phyloP scores from a whole-genome alignment of 2,329 filamentous ascomycete species.

The Arthrobotrys conoides region DNA sequence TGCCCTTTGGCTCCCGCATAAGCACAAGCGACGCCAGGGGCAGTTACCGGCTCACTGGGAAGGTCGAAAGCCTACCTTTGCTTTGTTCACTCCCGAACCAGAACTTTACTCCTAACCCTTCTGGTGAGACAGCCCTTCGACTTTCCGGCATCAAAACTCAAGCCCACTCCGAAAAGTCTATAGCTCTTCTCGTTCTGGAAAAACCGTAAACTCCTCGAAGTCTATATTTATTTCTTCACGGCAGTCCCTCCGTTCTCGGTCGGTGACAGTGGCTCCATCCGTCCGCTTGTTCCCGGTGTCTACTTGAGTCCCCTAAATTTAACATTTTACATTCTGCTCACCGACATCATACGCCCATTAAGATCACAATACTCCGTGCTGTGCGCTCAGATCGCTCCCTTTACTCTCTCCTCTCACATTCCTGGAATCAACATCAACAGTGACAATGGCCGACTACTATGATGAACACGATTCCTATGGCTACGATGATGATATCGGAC shows the following conservation, averaged over 20 bases:
- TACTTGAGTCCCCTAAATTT: conserved; percentile 41
- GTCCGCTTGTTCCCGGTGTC: conserved; percentile 31
- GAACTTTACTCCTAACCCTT: conserved; percentile 28
- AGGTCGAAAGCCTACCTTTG: conserved; percentile 17
- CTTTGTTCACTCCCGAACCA: conserved; percentile 32
- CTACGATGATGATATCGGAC: conserved; percentile 55
- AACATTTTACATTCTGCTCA: neutral
- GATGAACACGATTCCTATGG: conserved; percentile 55
- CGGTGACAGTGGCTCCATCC: conserved; percentile 34
- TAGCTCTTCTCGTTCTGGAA: conserved; percentile 5
- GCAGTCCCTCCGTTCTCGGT: conserved; percentile 11
- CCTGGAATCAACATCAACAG: conserved; percentile 1
- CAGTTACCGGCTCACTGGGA: conserved; percentile 27
- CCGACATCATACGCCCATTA: conserved; percentile 11
- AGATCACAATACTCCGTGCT: conserved; percentile 3
- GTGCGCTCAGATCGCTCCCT: conserved; percentile 32
- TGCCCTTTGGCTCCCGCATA: conserved; percentile 22
- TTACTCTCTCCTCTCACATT: neutral
- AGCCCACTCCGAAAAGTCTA: conserved; percentile 1
- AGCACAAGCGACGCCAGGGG: conserved; percentile 30
- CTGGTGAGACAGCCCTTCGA: conserved; percentile 18
- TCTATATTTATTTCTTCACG: conserved; percentile 22
- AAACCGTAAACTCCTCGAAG: conserved; percentile 7
- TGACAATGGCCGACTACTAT: conserved; percentile 58
- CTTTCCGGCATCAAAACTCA: neutral